These are phyloP conservation scores for Verticillium tricorpus DNA, from an alignment of 2,329 filamentous ascomycete species.

Conservation along the genomic window DNA sequence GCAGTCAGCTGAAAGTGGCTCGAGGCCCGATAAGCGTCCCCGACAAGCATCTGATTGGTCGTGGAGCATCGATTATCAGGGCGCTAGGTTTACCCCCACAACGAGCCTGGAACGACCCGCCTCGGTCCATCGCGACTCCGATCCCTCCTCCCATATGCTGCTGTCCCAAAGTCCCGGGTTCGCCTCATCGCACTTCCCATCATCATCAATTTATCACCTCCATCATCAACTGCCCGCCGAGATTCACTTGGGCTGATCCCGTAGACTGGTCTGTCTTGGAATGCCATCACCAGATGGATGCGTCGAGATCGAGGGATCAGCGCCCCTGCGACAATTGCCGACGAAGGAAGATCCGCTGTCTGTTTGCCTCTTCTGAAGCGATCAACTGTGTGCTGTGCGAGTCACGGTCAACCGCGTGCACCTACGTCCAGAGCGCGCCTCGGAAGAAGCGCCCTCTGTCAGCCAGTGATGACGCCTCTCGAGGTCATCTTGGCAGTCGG, in stretches of 20 bases:
- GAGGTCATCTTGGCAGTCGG: neutral
- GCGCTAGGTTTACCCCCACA: neutral
- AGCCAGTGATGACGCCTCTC: slow-evolving; percentile 3
- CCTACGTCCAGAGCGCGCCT: slow-evolving; percentile 7
- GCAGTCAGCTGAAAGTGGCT: neutral
- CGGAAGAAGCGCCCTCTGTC: slow-evolving; percentile 10
- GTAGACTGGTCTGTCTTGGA: neutral
- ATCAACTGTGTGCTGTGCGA: slow-evolving; percentile 8
- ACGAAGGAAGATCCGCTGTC: slow-evolving; percentile 13
- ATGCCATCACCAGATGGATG: neutral
- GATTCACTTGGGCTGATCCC: neutral
- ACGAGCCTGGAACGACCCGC: neutral
- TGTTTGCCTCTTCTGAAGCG: slow-evolving; percentile 8
- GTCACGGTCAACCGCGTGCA: slow-evolving; percentile 7
- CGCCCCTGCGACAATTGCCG: slow-evolving; percentile 15
- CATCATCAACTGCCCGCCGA: neutral
- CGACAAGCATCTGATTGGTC: neutral
- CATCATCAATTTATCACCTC: neutral
- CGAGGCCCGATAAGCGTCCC: neutral
- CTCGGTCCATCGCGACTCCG: neutral
- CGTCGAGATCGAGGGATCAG: slow-evolving; percentile 1
- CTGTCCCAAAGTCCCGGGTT: neutral
- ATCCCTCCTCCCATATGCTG: neutral
- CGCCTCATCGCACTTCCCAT: neutral
- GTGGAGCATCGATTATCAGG: neutral